Base-by-base conservation (phyloP, 805 yeast genomes). In the Candida silvatica region DNA sequence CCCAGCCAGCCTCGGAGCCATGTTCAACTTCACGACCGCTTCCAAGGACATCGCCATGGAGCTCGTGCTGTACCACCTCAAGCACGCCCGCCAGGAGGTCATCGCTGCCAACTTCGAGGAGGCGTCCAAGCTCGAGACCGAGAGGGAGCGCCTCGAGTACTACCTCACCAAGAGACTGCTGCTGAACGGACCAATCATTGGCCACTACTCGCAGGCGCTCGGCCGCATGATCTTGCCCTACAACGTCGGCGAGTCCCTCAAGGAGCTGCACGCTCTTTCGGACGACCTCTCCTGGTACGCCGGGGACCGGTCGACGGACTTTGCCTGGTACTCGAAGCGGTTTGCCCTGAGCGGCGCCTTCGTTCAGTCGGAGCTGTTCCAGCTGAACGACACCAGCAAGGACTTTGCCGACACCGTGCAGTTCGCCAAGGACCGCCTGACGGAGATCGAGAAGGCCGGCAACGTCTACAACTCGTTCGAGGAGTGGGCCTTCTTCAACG, bases 261-360 rank as follows among this genome's bases (percentile, higher is more conserved):
- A 70, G 25, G 94, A 85, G 49, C 68, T 92, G 37, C 81, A 77
- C 46, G 69, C 73, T 35, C 65, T 88, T 37, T 69, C 86, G 9
- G 97, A 90, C 59, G 97, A 92, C 52, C 67, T 90, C 39, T 72
- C 84, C 30, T 86, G 60, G 56, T 76, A 74, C 46, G 77, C 95
- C 0, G 92, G 88, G 8, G 97, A 88, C 52, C 50, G 57, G 35
- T 71, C 92, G 16, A 77, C 77, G 44, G 95, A 86, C 55, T 78
- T 82, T 53, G 80, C 85, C 3, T 90, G 98, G 98, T 90, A 90
- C 56, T 65, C 94, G n/a, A 83, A 87, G 51, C 66, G 98, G 44
- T 61, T 80, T 12, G 70, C 82, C 6, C 52, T 90, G 12, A 70
- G 83, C 17, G 66, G 81, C 2, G 69, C 81, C 2, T 85, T 83